Conservation (phyloP, 805 yeast genomes). For the Candida dajiaensis region DNA sequence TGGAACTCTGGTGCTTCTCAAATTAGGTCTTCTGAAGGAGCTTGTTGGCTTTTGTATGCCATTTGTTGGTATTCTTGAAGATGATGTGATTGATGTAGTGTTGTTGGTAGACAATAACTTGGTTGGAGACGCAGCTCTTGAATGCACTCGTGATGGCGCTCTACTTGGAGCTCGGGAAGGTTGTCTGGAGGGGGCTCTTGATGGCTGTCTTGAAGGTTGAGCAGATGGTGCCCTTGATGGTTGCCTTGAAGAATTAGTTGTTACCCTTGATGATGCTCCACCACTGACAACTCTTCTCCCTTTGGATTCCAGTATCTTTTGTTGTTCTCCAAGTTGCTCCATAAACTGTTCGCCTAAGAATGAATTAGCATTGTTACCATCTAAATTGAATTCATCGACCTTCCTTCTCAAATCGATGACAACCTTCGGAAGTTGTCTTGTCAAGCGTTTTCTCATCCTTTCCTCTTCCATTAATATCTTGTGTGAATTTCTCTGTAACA, state of each 20-base stretch:
- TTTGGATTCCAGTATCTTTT: conserved; percentile 12
- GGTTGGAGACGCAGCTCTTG: conserved; percentile 13
- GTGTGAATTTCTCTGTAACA: conserved; percentile 70
- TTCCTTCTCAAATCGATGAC: conserved; percentile 44
- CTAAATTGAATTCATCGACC: conserved; percentile 42
- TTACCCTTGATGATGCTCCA: conserved; percentile 7
- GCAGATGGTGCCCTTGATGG: conserved; percentile 17
- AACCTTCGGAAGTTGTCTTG: conserved; percentile 63
- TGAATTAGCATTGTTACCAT: conserved; percentile 28
- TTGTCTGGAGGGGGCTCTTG: conserved; percentile 8
- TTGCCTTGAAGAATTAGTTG: conserved; percentile 16
- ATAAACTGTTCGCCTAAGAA: conserved; percentile 24
- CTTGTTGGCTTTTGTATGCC: conserved; percentile 19
- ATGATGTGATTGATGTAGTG: background rate
- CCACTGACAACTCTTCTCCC: conserved; percentile 17
- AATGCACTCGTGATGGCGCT: conserved; percentile 3
- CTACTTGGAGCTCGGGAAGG: conserved; percentile 7
- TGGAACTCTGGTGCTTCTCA: conserved; percentile 7
- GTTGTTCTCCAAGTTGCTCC: conserved; percentile 27
- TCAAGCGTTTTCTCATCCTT: conserved; percentile 58
- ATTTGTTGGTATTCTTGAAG: conserved; percentile 2
- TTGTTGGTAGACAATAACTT: conserved; percentile 6
- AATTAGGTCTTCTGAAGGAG: conserved; percentile 10
- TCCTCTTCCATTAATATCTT: conserved; percentile 78
- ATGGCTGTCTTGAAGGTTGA: conserved; percentile 12